These are phyloP conservation scores for Candida methanosorbosa DNA, from an alignment of 805 yeast species.

Conservation along the genomic window DNA sequence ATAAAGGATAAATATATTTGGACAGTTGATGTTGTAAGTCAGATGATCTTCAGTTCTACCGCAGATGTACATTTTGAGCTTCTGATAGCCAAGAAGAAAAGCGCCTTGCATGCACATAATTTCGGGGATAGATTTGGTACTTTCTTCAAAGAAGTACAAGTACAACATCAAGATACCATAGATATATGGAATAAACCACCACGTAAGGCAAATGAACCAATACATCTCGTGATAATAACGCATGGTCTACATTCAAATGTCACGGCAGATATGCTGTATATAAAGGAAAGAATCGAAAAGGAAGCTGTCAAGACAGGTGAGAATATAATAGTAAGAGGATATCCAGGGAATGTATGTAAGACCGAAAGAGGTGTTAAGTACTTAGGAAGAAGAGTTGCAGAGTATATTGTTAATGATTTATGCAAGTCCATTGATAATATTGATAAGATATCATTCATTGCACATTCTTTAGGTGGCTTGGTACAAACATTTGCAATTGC, in stretches of 20 bases:
- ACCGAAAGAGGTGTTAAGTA: conserved; percentile 86
- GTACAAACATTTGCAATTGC: conserved; percentile 89
- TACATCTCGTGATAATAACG: conserved; percentile 77
- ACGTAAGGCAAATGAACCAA: conserved; percentile 33
- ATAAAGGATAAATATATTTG: conserved; percentile 54
- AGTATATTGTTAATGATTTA: conserved; percentile 53
- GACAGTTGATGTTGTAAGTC: conserved; percentile 76
- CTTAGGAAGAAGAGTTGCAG: conserved; percentile 75
- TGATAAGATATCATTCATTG: conserved; percentile 70
- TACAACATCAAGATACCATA: conserved; percentile 48
- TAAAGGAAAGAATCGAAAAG: conserved; percentile 71
- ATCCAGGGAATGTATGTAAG: conserved; percentile 72
- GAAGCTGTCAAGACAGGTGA: conserved; percentile 34
- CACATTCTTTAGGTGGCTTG: conserved; percentile 91
- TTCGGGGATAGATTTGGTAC: conserved; percentile 15
- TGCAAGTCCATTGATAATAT: conserved; percentile 31
- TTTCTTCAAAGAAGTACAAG: conserved; percentile 29
- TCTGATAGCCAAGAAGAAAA: conserved; percentile 39
- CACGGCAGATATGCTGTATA: conserved; percentile 81
- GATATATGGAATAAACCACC: conserved; percentile 74
- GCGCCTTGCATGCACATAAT: conserved; percentile 18
- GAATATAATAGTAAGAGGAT: conserved; percentile 77
- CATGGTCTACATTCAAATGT: conserved; percentile 91
- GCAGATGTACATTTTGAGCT: conserved; percentile 66
- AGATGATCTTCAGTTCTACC: conserved; percentile 61